Percentiles rank a stretch among this genome's conserved stretches.
phyloP scores from a whole-genome alignment of 2,329 filamentous ascomycete species.

The Talaromyces funiculosus region DNA sequence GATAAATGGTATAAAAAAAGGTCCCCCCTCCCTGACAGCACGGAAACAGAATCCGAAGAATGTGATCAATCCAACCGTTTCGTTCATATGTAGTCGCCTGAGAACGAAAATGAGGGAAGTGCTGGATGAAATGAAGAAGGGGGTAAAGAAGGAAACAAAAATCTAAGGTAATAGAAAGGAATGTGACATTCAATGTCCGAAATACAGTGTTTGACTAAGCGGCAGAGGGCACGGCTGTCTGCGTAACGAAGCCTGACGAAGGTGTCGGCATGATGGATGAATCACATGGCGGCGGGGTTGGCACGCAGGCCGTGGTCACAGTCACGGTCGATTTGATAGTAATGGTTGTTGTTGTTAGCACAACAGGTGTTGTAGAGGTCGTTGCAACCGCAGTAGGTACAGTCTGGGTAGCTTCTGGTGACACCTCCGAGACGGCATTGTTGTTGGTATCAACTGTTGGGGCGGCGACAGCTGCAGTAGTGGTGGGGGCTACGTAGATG shows the following conservation, averaged over 20 bases:
- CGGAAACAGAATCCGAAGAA: neutral
- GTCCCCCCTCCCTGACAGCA: neutral
- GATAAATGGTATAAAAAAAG: neutral
- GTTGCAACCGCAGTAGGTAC: neutral
- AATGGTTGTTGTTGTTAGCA: neutral
- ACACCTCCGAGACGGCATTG: neutral
- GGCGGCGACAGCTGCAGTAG: neutral
- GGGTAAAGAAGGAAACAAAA: neutral
- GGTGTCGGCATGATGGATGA: neutral
- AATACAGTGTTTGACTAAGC: neutral
- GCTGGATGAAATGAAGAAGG: neutral
- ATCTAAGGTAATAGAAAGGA: neutral
- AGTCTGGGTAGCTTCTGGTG: neutral
- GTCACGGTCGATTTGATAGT: constrained; percentile 4
- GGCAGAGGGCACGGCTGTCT: neutral
- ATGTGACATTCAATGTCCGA: neutral
- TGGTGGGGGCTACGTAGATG: neutral
- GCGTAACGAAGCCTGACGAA: neutral
- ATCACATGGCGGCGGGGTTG: neutral
- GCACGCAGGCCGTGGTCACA: neutral
- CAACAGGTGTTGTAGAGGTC: neutral
- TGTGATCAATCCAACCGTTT: neutral
- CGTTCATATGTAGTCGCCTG: neutral
- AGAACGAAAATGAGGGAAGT: neutral
- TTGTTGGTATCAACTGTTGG: neutral